Base-by-base conservation (phyloP, 1,284 basidiomycete species). In the Sphaerobolus stellatus region DNA sequence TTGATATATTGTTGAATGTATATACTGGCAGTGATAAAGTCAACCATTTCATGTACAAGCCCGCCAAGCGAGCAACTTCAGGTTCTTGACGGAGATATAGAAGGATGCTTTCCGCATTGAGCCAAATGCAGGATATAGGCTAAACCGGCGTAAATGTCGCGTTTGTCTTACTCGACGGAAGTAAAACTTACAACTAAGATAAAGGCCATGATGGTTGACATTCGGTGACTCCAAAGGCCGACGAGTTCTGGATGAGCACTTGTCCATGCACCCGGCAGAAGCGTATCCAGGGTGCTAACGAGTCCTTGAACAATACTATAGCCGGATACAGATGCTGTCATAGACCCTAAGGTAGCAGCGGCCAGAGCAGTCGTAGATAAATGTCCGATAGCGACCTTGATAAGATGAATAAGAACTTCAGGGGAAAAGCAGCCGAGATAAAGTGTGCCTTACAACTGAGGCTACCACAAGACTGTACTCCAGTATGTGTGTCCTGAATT, bases 61-160 rank as follows among this genome's bases (percentile, higher is more conserved):
- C 71, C 2, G 81, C 79, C n/a, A 71, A 66, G 11, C 64, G 56
- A 0, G 81, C 76, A 14, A 84, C 78, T 27, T 72, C 66, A 4
- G 74, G 69, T 33, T 81, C 78, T 69, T 84, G 82, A 3, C 74
- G 67, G 11, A 83, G 68, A 22, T 77, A 72, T 18, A 97, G 75
- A 2, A 98, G 79, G 34, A 98, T 80, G 0, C 71, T 59, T 68
- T 96, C 92, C 0, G 90, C 85, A 57, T 90, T 92, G 65, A 89
- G 80, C 93, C 93, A 98, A 20, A 90, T 73, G 5, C 75, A 61
- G 57, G 76, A 72, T 55, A 86, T 83, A 0, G 89, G 88, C 86
- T 90, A 53, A 6, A 25, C n/a, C n/a, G n/a, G 40, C 16, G 66
- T 62, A 5, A 81, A n/a, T n/a, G n/a, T n/a, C n/a, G n/a, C n/a